These are phyloP conservation scores for Candida maris DNA, from an alignment of 805 yeast species.

Conservation along the genomic window DNA sequence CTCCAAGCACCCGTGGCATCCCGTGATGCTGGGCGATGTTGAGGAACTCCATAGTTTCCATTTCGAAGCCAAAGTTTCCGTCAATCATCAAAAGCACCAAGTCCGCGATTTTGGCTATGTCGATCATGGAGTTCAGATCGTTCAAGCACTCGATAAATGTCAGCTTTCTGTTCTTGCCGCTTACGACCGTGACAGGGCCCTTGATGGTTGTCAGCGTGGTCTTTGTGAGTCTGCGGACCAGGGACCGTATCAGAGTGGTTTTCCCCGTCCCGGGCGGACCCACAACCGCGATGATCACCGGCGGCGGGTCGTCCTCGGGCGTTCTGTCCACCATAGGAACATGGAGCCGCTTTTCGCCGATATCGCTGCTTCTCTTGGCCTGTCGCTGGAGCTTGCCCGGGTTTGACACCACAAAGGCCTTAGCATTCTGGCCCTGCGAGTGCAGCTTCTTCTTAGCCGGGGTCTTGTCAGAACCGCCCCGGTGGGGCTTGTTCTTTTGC, in stretches of 20 bases:
- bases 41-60: constrained; percentile 99
- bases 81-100: constrained; percentile 84
- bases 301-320: constrained; percentile 97
- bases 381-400: constrained; percentile 83
- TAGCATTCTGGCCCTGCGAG: constrained; percentile 79
- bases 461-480: constrained; percentile 49
- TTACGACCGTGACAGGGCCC: constrained; percentile 95
- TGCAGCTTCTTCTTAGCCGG: constrained; percentile 85
- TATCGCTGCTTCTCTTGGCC: constrained; percentile 82
- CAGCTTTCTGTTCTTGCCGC: constrained; percentile 88
- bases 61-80: constrained; percentile 97
- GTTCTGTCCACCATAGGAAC: constrained; percentile 98
- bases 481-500: constrained; percentile 68
- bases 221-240: constrained; percentile 84
- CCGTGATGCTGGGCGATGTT: constrained; percentile 98
- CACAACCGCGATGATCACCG: constrained; percentile 91
- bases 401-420: constrained; percentile 77
- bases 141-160: constrained; percentile 92
- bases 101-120: constrained; percentile 93
- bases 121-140: constrained; percentile 93
- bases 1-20: constrained; percentile 95
- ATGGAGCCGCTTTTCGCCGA: constrained; percentile 78
- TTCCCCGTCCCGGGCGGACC: constrained; percentile 99
- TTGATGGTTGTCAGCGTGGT: constrained; percentile 80
- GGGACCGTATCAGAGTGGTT: constrained; percentile 84